Evolutionary conservation across 306 rosid genomes (phyloP).

Genomic region (Cotoneaster glaucophyllus): DNA sequence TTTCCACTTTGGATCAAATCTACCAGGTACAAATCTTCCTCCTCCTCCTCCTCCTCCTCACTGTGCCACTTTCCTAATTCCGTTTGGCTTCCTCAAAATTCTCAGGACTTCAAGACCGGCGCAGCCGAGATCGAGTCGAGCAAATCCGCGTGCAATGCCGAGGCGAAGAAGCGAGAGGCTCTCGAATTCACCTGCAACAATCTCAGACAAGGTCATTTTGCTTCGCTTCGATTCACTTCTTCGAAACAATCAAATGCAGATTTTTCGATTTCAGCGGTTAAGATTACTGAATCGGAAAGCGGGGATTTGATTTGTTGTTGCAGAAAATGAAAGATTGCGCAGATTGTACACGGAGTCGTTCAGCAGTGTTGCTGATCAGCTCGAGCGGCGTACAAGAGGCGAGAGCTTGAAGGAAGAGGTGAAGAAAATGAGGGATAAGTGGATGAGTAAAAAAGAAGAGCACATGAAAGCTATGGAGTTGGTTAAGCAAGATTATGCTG

Average conservation of each 20-base stretch:
- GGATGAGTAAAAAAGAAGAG: conserved; percentile 37
- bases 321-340: conserved; percentile 53
- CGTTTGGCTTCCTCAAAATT: not conserved
- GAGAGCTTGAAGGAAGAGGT: conserved; percentile 49
- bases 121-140: conserved; percentile 40
- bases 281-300: not conserved
- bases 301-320: conserved; percentile 7
- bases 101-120: conserved; percentile 50
- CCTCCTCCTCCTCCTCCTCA: not conserved
- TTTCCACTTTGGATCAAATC: conserved; percentile 48
- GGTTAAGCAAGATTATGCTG: conserved; percentile 43
- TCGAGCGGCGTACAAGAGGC: conserved; percentile 49
- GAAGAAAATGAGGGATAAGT: conserved; percentile 31
- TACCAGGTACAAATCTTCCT: conserved; percentile 47
- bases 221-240: not conserved
- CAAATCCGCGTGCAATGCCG: conserved; percentile 34
- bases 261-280: not conserved
- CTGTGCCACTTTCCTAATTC: not conserved
- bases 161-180: conserved; percentile 50
- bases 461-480: conserved; percentile 34
- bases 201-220: conserved; percentile 39
- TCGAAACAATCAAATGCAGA: not conserved
- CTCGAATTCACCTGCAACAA: conserved; percentile 39
- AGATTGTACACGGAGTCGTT: conserved; percentile 45
- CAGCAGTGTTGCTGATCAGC: conserved; percentile 54